Evolutionary conservation across 352 stramenopile species (phyloP), one percentile per base, ranked within the genome.

Genomic region (Salisapilia sapeloensis): DNA sequence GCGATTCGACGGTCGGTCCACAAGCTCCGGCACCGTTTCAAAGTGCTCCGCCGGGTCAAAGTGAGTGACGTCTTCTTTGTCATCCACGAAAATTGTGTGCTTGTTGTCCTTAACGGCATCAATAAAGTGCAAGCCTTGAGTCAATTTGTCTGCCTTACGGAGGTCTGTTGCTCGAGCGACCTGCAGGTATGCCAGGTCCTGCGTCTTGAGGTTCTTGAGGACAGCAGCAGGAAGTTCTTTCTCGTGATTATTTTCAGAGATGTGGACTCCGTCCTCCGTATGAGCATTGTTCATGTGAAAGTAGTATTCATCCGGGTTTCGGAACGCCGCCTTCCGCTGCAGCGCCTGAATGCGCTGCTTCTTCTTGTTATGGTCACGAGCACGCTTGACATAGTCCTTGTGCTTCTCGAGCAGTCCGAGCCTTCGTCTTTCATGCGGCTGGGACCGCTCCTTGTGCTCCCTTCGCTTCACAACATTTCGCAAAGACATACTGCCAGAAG

Each of bases 271-370:
- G n/a, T 46, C 48, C 31, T 81, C 59, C 6, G 82, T 95, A 46
- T 74, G 48, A 4, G 60, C 53, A 25, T 62, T 74, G 32, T 92
- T 65, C 95, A 99, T 99, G 15, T 70, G 77, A 58, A 96, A 97
- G 60, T 99, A 98, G 58, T 98, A 99, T 70, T 99, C 95, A 59
- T 99, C 95, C 9, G 93, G 93, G 53, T 99, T 99, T 40, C 87
- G 70, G 56, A 96, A 78, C n/a, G 83, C 51, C 13, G 87, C 91
- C 50, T 97, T 97, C 31, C 74, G 50, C 33, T 87, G 56, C 50
- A 99, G 74, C 21, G 53, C 58, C 42, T 76, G 70, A 17, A 99
- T 58, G 10, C 62, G 55, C 35, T 85, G 53, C 50, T 94, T 58
- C 69, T 99, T 99, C 14, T 65, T 64, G 56, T 98, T 91, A 63